Evolutionary conservation across 2,329 filamentous ascomycete species (phyloP), one percentile per base, ranked within the genome.

Genomic region (Trichoderma sp.): DNA sequence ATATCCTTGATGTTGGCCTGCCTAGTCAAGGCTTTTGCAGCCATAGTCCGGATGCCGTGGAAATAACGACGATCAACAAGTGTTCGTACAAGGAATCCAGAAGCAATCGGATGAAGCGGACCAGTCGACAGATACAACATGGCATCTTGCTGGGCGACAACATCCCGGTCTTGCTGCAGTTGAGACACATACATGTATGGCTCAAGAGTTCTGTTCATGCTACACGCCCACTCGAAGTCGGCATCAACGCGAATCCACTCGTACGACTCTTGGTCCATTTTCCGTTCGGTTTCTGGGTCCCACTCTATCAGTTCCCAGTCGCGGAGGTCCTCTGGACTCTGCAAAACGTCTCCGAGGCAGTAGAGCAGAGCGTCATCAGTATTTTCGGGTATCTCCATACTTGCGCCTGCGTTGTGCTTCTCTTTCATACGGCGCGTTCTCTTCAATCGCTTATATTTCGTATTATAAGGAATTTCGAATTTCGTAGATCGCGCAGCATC

Each of bases 241-340:
- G 95, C 94, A 79, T 99, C 96, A 81, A 98, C 92, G 24, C 96
- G 91, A 74, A 99, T 97, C 96, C 96, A 99, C 78, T 99, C 96
- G 76, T 97, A 99, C 0, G 93, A 97, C 77, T 99, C 96, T 72
- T 94, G 89, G 68, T 96, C 93, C 94, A 99, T 98, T 75, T 89
- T 90, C 43, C 91, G 87, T 79, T 98, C 94, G 19, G 95, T 93
- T 68, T 96, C 93, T 70, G 91, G 88, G 59, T 92, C 91, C 94
- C 95, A 99, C 72, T 98, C 95, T 6, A 89, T 88, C 6, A 99
- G 84, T 63, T 87, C 89, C 95, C 96, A 99, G 53, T 93, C 89
- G 62, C 88, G 84, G 57, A 93, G 88, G 67, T 99, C 96, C 71
- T 96, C 91, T 10, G 91, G 88, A 5, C 87, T 89, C 75, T 96